Percentiles rank a stretch among this genome's conserved stretches.
phyloP scores from a whole-genome alignment of 2,329 filamentous ascomycete genomes.

The Scedosporium boydii region DNA sequence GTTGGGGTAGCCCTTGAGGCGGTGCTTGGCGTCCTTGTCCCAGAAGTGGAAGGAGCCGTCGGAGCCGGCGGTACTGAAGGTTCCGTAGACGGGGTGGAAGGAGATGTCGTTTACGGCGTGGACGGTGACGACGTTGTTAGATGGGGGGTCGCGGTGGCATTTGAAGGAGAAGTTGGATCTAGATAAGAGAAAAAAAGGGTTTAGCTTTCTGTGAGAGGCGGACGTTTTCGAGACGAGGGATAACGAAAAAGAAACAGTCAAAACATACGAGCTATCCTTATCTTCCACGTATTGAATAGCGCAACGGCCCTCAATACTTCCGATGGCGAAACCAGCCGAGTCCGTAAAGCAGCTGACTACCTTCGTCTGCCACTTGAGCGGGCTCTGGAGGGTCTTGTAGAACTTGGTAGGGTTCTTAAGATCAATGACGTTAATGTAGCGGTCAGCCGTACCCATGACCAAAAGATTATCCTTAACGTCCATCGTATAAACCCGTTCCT shows the following conservation, averaged over 20 bases:
- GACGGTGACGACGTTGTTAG: constrained; percentile 73
- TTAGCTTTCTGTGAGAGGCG: background rate
- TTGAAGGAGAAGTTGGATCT: constrained; percentile 98
- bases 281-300: constrained; percentile 98
- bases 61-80: constrained; percentile 92
- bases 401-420: constrained; percentile 79
- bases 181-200: background rate
- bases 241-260: background rate
- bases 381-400: constrained; percentile 94
- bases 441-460: constrained; percentile 86
- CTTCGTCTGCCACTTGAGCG: constrained; percentile 95
- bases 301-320: constrained; percentile 92
- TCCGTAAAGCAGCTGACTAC: constrained; percentile 94
- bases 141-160: constrained; percentile 79
- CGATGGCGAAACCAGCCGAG: constrained; percentile 84
- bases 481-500: constrained; percentile 82
- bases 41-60: constrained; percentile 97
- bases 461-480: constrained; percentile 82
- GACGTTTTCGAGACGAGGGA: background rate
- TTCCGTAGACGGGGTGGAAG: constrained; percentile 93
- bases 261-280: constrained; percentile 64
- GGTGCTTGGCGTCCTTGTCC: constrained; percentile 87
- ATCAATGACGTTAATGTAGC: constrained; percentile 93
- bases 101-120: constrained; percentile 95
- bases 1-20: constrained; percentile 78